Base-by-base conservation (phyloP, 2,329 filamentous ascomycete genomes). In the Penicillium janthinellum region DNA sequence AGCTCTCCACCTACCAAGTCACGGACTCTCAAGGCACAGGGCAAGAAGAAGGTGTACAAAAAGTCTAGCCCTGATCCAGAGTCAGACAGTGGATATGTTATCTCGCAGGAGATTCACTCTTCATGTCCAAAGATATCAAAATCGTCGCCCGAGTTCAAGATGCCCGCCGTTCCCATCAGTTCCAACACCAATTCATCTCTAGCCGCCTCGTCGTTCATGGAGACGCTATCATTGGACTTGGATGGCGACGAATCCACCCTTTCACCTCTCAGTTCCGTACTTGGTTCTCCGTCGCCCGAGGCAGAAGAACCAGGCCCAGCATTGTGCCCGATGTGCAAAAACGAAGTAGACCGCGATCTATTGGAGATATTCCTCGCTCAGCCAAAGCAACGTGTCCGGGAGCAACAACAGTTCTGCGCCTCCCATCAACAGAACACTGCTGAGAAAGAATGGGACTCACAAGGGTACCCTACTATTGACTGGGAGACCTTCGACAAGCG, bases 391-490 rank as follows among this genome's bases (percentile, higher is more conserved):
- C 73, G 75, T 2, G 62, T 77, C 20, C 73, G 72, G 11, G 73
- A 77, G 10, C 73, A 76, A 35, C 64, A 71, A 11, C 78, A 75
- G 17, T 91, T 92, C 73, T 92, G 89, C 72, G 79, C 81, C 45
- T 76, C 80, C 7, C 90, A 92, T 77, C 85, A 84, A 67, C 82
- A 79, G 59, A 76, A 78, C 34, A 78, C 83, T 2, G 88, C 88
- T 58, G 66, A 76, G 64, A 61, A 73, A 17, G 75, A 82, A 57
- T 86, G 83, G 79, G 59, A 66, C 10, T 72, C 80, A 14, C 83
- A 79, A 45, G 82, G 84, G 0, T 95, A 94, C 71, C 92, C 92
- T 0, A 72, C 77, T 0, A 89, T 96, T 54, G 77, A 91, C 59
- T 96, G 91, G 91, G 73, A 77, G 0, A 69, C 65, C 0, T 80